Evolutionary conservation across 495 filamentous ascomycete species (phyloP), one percentile per base, ranked within the genome.

Genomic region (Penicillium dipodomyicola): DNA sequence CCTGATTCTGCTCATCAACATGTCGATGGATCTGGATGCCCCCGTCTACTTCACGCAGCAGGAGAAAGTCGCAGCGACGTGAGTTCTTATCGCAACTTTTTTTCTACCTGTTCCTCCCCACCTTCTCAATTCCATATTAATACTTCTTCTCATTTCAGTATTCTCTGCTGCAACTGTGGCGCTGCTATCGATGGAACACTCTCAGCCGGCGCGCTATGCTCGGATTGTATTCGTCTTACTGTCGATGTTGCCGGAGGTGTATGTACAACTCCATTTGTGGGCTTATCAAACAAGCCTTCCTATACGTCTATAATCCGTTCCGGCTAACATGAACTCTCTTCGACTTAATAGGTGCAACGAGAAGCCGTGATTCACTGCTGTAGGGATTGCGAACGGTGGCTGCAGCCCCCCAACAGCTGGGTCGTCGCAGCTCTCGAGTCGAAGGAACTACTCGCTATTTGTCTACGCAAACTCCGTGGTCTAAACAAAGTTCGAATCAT

Each of bases 81-180:
- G 71, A 74, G 76, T 78, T 52, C 44, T 54, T 48, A 41, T 55
- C 49, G 30, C 52, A 32, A 30, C 32, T 30, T 69, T 69, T 35
- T 53, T 43, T 56, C 33, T 33, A 25, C 43, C 14, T 43, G 20
- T 45, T 45, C 11, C 14, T 19, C 41, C 51, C 51, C 51, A 22
- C 27, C 29, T 20, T n/a, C 1, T 6, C 5, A 53, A 44, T 29
- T 29, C 27, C 27, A 10, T 2, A 9, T 3, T 41, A 19, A 51
- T 27, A 15, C 25, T 46, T n/a, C 6, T 2, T 37, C 15, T 2
- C 6, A 50, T 30, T 52, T 57, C 47, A 96, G 88, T 9, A 95
- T 96, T 64, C 88, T 97, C 27, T 97, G 92, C 72, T 96, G 87
- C 76, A 92, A 96, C 78, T 97, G 92, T 72, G 93, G 92, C 59